Percentiles rank a stretch among this genome's conserved stretches.
phyloP scores from a whole-genome alignment of 495 filamentous ascomycete species.

The Ramalina intermedia region DNA sequence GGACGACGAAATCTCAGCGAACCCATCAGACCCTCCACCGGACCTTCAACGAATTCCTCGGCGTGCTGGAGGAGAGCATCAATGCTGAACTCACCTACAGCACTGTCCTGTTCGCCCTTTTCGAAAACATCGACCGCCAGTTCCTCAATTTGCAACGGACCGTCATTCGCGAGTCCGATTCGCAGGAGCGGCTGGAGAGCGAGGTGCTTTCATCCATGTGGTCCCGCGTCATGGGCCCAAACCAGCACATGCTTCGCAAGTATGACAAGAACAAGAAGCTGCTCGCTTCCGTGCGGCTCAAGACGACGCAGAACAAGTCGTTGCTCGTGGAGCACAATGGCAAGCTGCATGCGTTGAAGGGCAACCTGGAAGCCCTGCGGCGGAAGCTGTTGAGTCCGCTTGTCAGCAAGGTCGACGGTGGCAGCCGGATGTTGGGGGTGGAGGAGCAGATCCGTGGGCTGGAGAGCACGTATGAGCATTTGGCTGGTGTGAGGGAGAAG shows the following conservation, averaged over 20 bases:
- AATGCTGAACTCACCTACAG: slow-evolving; percentile 65
- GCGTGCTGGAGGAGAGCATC: slow-evolving; percentile 79
- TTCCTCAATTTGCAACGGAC: slow-evolving; percentile 77
- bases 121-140: slow-evolving; percentile 75
- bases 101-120: slow-evolving; percentile 62
- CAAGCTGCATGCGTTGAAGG: slow-evolving; percentile 62
- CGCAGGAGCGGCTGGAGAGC: slow-evolving; percentile 61
- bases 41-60: slow-evolving; percentile 75
- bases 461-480: slow-evolving; percentile 60
- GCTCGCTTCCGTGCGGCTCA: slow-evolving; percentile 59
- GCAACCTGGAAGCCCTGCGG: slow-evolving; percentile 62
- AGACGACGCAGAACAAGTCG: slow-evolving; percentile 74
- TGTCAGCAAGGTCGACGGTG: slow-evolving; percentile 43
- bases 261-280: slow-evolving; percentile 74
- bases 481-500: slow-evolving; percentile 53
- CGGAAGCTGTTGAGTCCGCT: slow-evolving; percentile 69
- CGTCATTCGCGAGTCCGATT: slow-evolving; percentile 67
- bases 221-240: slow-evolving; percentile 66
- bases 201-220: slow-evolving; percentile 74
- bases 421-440: slow-evolving; percentile 35
- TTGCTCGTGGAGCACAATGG: slow-evolving; percentile 72
- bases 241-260: slow-evolving; percentile 57
- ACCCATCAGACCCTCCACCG: slow-evolving; percentile 67
- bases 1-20: slow-evolving; percentile 61
- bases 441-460: slow-evolving; percentile 75